These are phyloP conservation scores for Aureobasidium sp. DNA, from an alignment of 2,329 filamentous ascomycete genomes.

Conservation along the genomic window DNA sequence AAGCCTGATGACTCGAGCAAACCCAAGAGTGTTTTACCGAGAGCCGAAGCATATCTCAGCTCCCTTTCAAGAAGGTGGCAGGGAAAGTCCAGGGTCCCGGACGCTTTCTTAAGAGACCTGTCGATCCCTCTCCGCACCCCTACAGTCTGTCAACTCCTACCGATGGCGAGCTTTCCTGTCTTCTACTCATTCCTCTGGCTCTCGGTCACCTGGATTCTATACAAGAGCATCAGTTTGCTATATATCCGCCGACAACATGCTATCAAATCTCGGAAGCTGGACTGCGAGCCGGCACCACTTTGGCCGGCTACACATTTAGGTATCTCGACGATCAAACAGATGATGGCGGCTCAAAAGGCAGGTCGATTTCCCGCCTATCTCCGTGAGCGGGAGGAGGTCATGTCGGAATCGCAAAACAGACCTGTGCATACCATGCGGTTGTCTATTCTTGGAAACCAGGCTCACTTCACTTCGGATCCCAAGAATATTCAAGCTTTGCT, in stretches of 20 bases:
- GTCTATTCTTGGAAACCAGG: slow-evolving; percentile 30
- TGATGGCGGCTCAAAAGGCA: slow-evolving; percentile 31
- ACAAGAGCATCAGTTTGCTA: slow-evolving; percentile 6
- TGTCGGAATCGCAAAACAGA: slow-evolving; percentile 29
- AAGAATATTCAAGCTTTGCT: slow-evolving; percentile 41
- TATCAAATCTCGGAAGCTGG: slow-evolving; percentile 19
- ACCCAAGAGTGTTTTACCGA: slow-evolving; percentile 1
- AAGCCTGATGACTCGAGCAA: slow-evolving; percentile 10
- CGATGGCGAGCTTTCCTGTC: slow-evolving; percentile 1
- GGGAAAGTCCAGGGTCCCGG: background rate
- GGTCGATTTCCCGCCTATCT: slow-evolving; percentile 34
- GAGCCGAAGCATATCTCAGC: slow-evolving; percentile 5
- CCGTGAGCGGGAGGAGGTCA: slow-evolving; percentile 28
- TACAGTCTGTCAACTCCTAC: background rate
- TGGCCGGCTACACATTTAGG: slow-evolving; percentile 33
- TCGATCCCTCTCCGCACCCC: slow-evolving; percentile 11
- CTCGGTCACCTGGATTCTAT: slow-evolving; percentile 7
- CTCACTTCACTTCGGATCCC: slow-evolving; percentile 35
- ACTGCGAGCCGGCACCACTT: slow-evolving; percentile 24
- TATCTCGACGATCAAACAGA: slow-evolving; percentile 30
- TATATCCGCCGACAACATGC: slow-evolving; percentile 18
- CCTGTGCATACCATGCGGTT: slow-evolving; percentile 32
- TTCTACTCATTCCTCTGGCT: slow-evolving; percentile 1
- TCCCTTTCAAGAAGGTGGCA: background rate
- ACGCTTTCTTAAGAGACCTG: slow-evolving; percentile 16